A percentile compares a stretch with the other conserved stretches of the same genome.
Conservation (phyloP, 129 eudicot genomes). For the Pseudognaphalium luteoalbum region DNA sequence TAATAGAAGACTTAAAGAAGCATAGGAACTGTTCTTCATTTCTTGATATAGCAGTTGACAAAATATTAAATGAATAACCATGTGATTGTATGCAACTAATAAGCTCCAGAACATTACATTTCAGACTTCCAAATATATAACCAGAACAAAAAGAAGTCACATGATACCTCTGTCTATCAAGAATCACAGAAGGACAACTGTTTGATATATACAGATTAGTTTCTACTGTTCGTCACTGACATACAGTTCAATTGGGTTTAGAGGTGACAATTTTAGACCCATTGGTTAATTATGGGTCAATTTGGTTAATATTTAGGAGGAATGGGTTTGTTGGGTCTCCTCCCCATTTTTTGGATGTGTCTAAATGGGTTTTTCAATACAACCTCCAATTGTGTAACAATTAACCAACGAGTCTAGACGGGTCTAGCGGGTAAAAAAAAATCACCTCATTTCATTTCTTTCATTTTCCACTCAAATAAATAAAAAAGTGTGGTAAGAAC, state of each 20-base stretch:
- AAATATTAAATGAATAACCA: background rate
- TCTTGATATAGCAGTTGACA: background rate
- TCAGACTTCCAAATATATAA: background rate
- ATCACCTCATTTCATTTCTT: too few relatives aligned
- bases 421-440: too few relatives aligned
- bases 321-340: too few relatives aligned
- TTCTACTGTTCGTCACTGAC: slow-evolving; percentile 8
- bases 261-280: too few relatives aligned
- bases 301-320: too few relatives aligned
- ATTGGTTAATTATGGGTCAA: too few relatives aligned
- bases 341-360: too few relatives aligned
- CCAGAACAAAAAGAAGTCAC: background rate
- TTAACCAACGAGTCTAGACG: too few relatives aligned
- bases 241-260: slow-evolving; percentile 17
- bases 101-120: background rate
- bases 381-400: too few relatives aligned
- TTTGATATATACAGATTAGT: background rate
- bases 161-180: background rate
- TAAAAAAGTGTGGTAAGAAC: too few relatives aligned
- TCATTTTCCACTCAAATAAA: too few relatives aligned
- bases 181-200: background rate
- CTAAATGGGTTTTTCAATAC: too few relatives aligned
- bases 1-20: background rate
- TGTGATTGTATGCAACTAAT: background rate
- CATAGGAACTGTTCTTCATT: background rate